These are phyloP conservation scores for Russula compacta DNA, from an alignment of 768 basidiomycete genomes.

Conservation along the genomic window DNA sequence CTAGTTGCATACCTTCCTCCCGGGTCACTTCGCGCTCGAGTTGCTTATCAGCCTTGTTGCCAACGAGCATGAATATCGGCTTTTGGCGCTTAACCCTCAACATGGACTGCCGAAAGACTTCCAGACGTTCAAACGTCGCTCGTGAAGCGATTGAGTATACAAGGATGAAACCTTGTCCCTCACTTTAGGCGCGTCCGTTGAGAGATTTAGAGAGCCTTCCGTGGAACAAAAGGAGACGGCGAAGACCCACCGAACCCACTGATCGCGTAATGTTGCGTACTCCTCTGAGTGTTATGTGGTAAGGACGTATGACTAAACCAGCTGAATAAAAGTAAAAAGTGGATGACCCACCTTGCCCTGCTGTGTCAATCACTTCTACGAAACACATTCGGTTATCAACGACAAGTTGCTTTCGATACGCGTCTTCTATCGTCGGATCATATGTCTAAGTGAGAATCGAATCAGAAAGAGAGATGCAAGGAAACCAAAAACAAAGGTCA, in stretches of 20 bases:
- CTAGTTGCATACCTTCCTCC: conserved; percentile 79
- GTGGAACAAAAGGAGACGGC: conserved; percentile 8
- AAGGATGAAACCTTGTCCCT: conserved; percentile 96
- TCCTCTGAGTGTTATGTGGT: conserved; percentile 56
- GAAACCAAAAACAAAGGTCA: conserved; percentile 12
- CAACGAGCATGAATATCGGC: conserved; percentile 88
- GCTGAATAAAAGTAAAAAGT: not conserved
- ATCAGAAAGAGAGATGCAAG: conserved; percentile 1
- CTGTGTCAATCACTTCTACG: conserved; percentile 95
- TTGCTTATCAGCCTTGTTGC: conserved; percentile 93
- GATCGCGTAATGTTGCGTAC: conserved; percentile 91
- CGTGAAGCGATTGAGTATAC: conserved; percentile 97
- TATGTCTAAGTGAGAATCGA: conserved; percentile 55
- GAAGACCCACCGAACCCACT: conserved; percentile 85
- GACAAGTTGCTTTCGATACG: conserved; percentile 89
- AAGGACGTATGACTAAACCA: conserved; percentile 18
- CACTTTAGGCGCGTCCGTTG: conserved; percentile 37
- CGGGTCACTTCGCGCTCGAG: conserved; percentile 84
- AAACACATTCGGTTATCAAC: conserved; percentile 95
- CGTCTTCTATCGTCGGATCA: conserved; percentile 98
- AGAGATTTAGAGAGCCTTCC: conserved; percentile 5
- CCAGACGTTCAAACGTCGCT: conserved; percentile 82
- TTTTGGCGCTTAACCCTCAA: conserved; percentile 77
- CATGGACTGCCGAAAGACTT: conserved; percentile 86
- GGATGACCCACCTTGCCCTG: conserved; percentile 74